A percentile compares a stretch with the other conserved stretches of the same genome.
Conservation (phyloP, 352 stramenopile species). For the Phytophthora macrochlamydospora region DNA sequence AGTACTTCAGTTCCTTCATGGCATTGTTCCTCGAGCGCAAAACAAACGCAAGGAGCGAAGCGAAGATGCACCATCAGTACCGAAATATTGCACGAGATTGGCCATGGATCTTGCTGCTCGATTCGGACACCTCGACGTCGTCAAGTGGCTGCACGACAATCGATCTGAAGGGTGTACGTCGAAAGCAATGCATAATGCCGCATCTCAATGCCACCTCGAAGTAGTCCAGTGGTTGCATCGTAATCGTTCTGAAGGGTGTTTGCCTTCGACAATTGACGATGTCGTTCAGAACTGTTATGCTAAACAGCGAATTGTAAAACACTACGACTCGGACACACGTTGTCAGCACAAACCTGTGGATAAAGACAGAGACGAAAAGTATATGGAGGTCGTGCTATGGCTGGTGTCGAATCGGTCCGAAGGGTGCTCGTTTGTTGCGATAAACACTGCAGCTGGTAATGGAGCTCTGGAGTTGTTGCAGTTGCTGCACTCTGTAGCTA, state of each 20-base stretch:
- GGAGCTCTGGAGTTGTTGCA: neutral
- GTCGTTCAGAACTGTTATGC: neutral
- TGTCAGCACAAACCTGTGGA: neutral
- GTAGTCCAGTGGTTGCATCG: neutral
- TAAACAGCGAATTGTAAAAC: neutral
- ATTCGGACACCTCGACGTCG: neutral
- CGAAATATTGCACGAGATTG: neutral
- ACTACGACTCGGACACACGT: neutral
- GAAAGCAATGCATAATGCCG: neutral
- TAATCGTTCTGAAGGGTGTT: neutral
- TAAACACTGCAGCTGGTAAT: neutral
- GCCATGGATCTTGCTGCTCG: neutral
- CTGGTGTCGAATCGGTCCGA: neutral
- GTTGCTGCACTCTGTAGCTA: neutral
- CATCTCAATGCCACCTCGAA: neutral
- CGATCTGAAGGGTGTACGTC: neutral
- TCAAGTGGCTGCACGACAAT: neutral
- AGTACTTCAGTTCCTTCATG: conserved; percentile 1
- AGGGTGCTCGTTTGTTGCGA: neutral
- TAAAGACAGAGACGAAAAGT: neutral
- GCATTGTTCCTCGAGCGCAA: neutral
- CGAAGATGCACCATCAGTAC: neutral
- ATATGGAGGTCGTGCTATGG: neutral
- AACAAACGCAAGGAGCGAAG: neutral
- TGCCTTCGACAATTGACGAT: neutral